phyloP scores from a whole-genome alignment of 495 filamentous ascomycete species.

The Clavariopsis aquatica region DNA sequence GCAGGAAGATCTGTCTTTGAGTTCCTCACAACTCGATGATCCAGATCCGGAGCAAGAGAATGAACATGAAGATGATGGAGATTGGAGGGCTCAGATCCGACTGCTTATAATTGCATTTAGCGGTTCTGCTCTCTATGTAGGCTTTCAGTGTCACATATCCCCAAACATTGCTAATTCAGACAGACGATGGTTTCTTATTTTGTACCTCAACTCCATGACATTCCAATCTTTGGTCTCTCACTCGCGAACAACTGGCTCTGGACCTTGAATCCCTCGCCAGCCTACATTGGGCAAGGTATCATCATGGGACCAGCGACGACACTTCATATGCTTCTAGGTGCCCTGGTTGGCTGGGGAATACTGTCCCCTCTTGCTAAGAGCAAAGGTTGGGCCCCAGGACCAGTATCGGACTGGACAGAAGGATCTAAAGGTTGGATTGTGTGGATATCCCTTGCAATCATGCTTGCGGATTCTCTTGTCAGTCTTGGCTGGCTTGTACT shows the following conservation, averaged over 20 bases:
- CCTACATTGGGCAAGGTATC: slow-evolving; percentile 85
- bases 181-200: slow-evolving; percentile 91
- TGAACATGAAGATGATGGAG: slow-evolving; percentile 46
- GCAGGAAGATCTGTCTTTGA: slow-evolving; percentile 18
- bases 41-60: slow-evolving; percentile 37
- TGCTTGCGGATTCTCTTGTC: slow-evolving; percentile 90
- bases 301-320: slow-evolving; percentile 92
- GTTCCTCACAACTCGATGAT: slow-evolving; percentile 3
- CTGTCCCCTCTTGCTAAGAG: slow-evolving; percentile 84
- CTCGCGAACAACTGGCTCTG: slow-evolving; percentile 85
- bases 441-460: slow-evolving; percentile 92
- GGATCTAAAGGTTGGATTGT: slow-evolving; percentile 99
- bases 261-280: slow-evolving; percentile 92
- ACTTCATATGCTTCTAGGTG: slow-evolving; percentile 92
- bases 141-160: slow-evolving; percentile 17
- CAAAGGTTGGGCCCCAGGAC: slow-evolving; percentile 85
- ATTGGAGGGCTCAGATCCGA: slow-evolving; percentile 66
- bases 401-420: slow-evolving; percentile 80
- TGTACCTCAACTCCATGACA: slow-evolving; percentile 75
- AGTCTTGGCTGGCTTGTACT: slow-evolving; percentile 80
- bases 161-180: not conserved
- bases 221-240: slow-evolving; percentile 78
- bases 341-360: slow-evolving; percentile 86
- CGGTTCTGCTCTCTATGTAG: slow-evolving; percentile 57
- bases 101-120: slow-evolving; percentile 60